These are phyloP conservation scores for Pseudogymnoascus sp. DNA, from an alignment of 2,329 filamentous ascomycete species.

Conservation along the genomic window DNA sequence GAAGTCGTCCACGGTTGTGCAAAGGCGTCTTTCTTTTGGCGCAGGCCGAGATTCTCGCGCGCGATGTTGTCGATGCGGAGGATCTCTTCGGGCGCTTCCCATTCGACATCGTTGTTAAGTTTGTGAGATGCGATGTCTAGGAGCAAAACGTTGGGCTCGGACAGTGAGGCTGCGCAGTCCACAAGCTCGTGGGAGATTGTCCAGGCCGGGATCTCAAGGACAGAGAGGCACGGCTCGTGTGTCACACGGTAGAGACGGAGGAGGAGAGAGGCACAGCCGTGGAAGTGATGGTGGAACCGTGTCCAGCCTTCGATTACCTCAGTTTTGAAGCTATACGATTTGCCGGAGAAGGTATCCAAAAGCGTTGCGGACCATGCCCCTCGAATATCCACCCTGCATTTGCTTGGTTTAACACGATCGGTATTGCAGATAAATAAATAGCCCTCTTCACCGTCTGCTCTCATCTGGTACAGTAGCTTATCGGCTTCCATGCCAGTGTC, in stretches of 20 bases:
- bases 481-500: constrained; percentile 11
- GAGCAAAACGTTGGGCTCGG: constrained; percentile 28
- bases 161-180: constrained; percentile 14
- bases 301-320: constrained; percentile 19
- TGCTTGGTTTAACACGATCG: constrained; percentile 18
- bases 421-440: constrained; percentile 30
- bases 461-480: constrained; percentile 27
- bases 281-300: constrained; percentile 22
- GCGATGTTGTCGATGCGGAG: constrained; percentile 27
- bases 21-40: constrained; percentile 22
- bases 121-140: constrained; percentile 27
- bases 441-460: constrained; percentile 24
- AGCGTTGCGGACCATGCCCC: constrained; percentile 24
- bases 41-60: constrained; percentile 21
- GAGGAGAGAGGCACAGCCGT: constrained; percentile 27
- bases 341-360: constrained; percentile 26
- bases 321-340: constrained; percentile 10
- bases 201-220: not conserved
- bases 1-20: constrained; percentile 26
- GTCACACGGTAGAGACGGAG: constrained; percentile 18
- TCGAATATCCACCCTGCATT: constrained; percentile 21
- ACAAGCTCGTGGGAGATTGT: constrained; percentile 2
- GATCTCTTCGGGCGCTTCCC: constrained; percentile 22
- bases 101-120: constrained; percentile 17
- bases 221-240: not conserved